Evolutionary conservation across 805 yeast genomes (phyloP), one percentile per base, ranked within the genome.

Genomic region (Pichia exigua): DNA sequence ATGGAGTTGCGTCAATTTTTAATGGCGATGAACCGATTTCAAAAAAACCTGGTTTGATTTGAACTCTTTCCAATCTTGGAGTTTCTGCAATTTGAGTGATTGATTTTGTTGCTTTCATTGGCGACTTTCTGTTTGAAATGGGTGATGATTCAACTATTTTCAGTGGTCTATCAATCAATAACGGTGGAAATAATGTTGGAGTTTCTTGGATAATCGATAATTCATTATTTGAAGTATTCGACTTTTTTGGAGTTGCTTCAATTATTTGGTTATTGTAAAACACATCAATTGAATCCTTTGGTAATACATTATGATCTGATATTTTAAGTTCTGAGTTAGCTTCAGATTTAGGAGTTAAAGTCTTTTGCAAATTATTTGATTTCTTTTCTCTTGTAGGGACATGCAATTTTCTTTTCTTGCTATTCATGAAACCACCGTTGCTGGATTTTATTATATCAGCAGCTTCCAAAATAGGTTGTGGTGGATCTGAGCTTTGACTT

Each of bases 311-410:
- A 5, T 9, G 35, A 35, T n/a, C 20, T 26, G 24, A 43, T 27
- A 26, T 15, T 43, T 17, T 12, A 4, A 18, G 5, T 27, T n/a
- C 20, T 10, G 42, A 15, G 2, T 20, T 40, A 2, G 42, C 15
- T 40, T 15, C 8, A 7, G 22, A 10, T 40, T 40, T 40, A n/a
- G 42, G 18, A 30, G 12, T 9, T 44, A 11, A 44, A 48, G 3
- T 40, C 4, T 22, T 9, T 10, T 24, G 17, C 40, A 30, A 15
- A 41, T 45, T 21, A 42, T 26, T 9, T 45, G 42, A 17, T 41
- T 42, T 24, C 32, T 17, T 24, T 30, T 50, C 51, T 47, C 63
- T 65, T 45, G 60, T 54, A 1, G 70, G 69, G 0, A 71, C 65
- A 0, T 66, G 65, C 27, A 48, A 40, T 47, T 50, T 44, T 13